A percentile compares a stretch with the other conserved stretches of the same genome.
Conservation (phyloP, 257 asterid species). For the Schizonepeta tenuifolia region DNA sequence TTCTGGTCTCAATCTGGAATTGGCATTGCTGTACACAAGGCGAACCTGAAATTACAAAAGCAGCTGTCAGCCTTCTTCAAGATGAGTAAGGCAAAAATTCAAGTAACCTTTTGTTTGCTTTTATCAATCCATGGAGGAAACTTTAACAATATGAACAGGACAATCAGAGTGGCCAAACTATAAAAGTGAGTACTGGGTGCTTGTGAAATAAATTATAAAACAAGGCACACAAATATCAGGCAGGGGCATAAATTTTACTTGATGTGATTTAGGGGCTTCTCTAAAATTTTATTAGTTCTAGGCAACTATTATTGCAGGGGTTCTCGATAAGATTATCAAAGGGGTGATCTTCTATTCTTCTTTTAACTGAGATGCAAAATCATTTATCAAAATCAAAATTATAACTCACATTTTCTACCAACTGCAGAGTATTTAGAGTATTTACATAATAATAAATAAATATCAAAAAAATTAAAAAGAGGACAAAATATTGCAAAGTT, state of each 20-base stretch:
- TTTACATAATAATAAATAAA: neutral
- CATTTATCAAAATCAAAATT: neutral
- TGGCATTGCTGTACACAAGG: constrained; percentile 28
- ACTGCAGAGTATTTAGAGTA: neutral
- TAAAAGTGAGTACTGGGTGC: constrained; percentile 2
- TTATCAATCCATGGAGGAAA: neutral
- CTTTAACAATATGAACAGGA: neutral
- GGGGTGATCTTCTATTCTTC: neutral
- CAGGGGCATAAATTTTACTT: neutral
- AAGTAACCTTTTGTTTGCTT: neutral
- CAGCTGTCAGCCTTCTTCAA: constrained; percentile 34
- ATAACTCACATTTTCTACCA: neutral
- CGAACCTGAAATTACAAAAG: constrained; percentile 56
- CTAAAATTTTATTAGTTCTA: neutral
- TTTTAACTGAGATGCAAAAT: neutral
- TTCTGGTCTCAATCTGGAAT: constrained; percentile 42
- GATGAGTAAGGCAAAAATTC: constrained; percentile 15
- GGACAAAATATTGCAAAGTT: neutral
- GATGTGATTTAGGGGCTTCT: neutral
- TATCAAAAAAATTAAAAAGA: neutral
- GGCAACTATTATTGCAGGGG: neutral
- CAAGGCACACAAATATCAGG: neutral
- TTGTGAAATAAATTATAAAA: constrained; percentile 10
- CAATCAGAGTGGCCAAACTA: neutral
- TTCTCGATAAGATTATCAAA: neutral